Evolutionary conservation across 2,329 filamentous ascomycete species (phyloP).

Genomic region (Emmonsiellopsis sp.): DNA sequence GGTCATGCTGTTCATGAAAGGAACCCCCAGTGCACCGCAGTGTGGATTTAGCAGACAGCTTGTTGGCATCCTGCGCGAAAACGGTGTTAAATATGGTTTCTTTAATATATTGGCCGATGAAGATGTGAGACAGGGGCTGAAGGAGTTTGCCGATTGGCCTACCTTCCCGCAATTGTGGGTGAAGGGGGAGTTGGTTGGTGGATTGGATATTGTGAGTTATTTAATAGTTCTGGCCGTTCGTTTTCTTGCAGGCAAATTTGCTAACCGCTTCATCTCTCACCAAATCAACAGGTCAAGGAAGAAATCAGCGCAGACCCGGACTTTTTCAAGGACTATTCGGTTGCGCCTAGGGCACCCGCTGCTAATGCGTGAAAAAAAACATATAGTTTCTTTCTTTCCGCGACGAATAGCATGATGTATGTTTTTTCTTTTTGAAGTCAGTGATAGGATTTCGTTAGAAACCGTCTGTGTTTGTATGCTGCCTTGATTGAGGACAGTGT

Average conservation of each 20-base stretch:
- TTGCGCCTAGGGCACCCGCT: conserved; percentile 25
- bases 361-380: conserved; percentile 11
- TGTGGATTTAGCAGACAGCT: conserved; percentile 90
- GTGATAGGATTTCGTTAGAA: background rate
- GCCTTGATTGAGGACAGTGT: too few relatives aligned
- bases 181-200: conserved; percentile 80
- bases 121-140: conserved; percentile 89
- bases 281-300: conserved; percentile 67
- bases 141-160: conserved; percentile 97
- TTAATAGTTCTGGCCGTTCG: background rate
- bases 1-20: conserved; percentile 99
- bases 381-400: conserved; percentile 4
- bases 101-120: conserved; percentile 98
- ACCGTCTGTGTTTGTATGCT: too few relatives aligned
- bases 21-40: conserved; percentile 76
- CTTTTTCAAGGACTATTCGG: conserved; percentile 66
- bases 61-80: conserved; percentile 76
- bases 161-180: conserved; percentile 95
- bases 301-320: conserved; percentile 75
- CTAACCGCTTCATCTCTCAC: background rate
- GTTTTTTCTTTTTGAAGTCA: background rate
- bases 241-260: conserved; percentile 1
- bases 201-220: conserved; percentile 80
- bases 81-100: conserved; percentile 91
- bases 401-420: background rate